phyloP scores from a whole-genome alignment of 2,329 filamentous ascomycete genomes.

The Talaromyces islandicus region DNA sequence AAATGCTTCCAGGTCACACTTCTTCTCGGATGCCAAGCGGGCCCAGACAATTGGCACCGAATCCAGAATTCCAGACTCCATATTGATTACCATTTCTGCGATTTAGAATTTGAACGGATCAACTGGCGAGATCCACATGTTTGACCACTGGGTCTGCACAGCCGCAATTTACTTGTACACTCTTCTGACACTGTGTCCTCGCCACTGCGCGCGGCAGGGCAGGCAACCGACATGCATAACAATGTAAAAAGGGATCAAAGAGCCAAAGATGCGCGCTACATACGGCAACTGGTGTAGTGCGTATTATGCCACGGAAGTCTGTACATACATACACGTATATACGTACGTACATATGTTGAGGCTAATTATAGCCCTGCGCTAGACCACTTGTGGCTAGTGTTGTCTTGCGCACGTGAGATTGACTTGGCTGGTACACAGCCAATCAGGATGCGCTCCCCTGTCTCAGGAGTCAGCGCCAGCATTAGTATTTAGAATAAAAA shows the following conservation, averaged over 20 bases:
- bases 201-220: neutral
- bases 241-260: too few relatives aligned
- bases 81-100: neutral
- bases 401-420: neutral
- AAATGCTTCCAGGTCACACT: neutral
- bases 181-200: neutral
- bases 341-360: too few relatives aligned
- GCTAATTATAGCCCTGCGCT: neutral
- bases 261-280: neutral
- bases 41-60: neutral
- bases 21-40: neutral
- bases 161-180: neutral
- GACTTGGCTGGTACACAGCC: neutral
- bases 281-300: neutral
- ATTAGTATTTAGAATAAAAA: too few relatives aligned
- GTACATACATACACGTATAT: too few relatives aligned
- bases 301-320: neutral
- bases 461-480: neutral
- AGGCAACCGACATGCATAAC: too few relatives aligned
- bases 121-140: neutral
- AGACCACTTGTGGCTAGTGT: neutral
- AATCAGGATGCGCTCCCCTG: neutral
- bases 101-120: neutral
- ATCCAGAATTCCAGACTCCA: neutral
- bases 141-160: neutral